Conservation (phyloP, 2,329 filamentous ascomycete genomes). For the Pestalotiopsis sp. region DNA sequence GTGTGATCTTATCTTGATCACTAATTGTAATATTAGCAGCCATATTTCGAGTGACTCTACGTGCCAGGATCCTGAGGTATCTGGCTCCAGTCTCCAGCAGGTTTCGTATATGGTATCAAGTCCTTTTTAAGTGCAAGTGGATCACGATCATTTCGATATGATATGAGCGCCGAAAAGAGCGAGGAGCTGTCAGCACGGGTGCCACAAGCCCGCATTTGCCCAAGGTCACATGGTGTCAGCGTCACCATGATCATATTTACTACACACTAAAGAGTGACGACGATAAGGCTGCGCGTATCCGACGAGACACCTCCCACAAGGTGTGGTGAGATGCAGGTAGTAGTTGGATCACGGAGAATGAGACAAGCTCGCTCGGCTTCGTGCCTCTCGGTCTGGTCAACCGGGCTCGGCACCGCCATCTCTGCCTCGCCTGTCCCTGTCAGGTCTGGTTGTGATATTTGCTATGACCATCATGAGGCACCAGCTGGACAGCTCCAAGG, state of each 20-base stretch:
- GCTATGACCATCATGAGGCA: background rate
- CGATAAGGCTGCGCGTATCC: background rate
- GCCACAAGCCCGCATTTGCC: background rate
- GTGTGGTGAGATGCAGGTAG: background rate
- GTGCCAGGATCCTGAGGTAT: background rate
- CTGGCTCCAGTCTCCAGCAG: background rate
- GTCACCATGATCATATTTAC: background rate
- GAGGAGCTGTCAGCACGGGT: background rate
- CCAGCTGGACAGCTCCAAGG: background rate
- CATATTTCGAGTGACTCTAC: background rate
- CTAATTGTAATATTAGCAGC: background rate
- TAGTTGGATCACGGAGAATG: background rate
- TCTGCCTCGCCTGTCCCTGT: background rate
- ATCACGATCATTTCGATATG: background rate
- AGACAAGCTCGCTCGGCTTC: background rate
- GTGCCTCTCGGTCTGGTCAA: background rate
- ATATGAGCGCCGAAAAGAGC: background rate
- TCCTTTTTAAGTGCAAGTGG: background rate
- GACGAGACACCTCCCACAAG: background rate
- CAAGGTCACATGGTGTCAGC: conserved; percentile 6
- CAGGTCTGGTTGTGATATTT: background rate
- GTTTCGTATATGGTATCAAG: background rate
- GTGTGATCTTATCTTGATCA: background rate
- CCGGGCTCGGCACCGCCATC: background rate
- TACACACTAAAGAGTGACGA: background rate